These are phyloP conservation scores for Citrus maxima DNA, from an alignment of 345 rosid species.

Conservation along the genomic window DNA sequence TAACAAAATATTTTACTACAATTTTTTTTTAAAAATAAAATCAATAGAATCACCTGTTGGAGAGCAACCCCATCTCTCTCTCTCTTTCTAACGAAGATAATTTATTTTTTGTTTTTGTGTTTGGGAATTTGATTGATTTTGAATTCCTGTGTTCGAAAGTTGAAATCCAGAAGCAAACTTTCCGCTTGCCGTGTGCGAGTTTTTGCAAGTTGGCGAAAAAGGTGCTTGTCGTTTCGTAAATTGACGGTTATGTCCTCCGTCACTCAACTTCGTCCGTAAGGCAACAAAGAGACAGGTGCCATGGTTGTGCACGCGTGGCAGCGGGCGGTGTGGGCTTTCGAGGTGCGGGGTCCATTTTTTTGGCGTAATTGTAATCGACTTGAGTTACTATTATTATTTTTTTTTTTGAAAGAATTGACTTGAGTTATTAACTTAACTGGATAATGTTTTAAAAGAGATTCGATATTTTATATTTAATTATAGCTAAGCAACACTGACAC, in stretches of 20 bases:
- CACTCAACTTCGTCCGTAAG: not conserved
- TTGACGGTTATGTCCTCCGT: not conserved
- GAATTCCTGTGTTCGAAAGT: not conserved
- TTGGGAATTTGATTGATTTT: not conserved
- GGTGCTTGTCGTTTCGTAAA: not conserved
- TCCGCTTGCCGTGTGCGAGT: not conserved
- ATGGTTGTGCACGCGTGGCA: not conserved
- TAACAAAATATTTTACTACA: not conserved
- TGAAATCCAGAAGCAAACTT: not conserved
- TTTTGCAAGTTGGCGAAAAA: not conserved
- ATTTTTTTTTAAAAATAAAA: not conserved
- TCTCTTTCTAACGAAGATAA: not conserved
- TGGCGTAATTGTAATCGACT: not conserved
- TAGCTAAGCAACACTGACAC: no score
- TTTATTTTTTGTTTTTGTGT: not conserved
- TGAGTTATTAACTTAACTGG: no score
- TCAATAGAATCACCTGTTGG: slow-evolving; percentile 55
- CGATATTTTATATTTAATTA: no score
- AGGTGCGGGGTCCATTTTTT: not conserved
- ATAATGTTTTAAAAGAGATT: no score
- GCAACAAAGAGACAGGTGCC: not conserved
- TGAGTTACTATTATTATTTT: no score
- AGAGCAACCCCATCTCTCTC: slow-evolving; percentile 73
- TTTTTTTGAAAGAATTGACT: no score
- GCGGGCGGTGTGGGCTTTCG: not conserved